Percentiles rank a stretch among this genome's conserved stretches.
These are phyloP conservation scores for Fragaria nilgerrensis DNA, from an alignment of 306 rosid species.

Conservation along the genomic window DNA sequence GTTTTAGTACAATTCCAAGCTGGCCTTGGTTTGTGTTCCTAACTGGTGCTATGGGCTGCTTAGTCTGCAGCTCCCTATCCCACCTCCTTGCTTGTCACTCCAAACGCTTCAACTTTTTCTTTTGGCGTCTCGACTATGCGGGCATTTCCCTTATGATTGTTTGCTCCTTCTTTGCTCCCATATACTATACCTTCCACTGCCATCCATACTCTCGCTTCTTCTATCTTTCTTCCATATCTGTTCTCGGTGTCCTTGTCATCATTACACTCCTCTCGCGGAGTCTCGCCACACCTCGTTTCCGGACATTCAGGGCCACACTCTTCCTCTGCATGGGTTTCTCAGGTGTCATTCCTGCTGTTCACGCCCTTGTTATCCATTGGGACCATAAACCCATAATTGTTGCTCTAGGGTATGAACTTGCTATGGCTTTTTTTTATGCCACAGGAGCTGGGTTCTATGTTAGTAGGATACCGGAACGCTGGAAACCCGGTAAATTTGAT, in stretches of 20 bases:
- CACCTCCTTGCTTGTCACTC: constrained; percentile 92
- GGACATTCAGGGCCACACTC: constrained; percentile 58
- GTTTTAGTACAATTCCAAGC: constrained; percentile 36
- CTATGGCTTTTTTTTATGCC: constrained; percentile 70
- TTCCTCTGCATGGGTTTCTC: constrained; percentile 91
- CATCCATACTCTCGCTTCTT: constrained; percentile 41
- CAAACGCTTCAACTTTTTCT: constrained; percentile 58
- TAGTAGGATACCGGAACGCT: constrained; percentile 68
- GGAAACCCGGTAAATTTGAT: constrained; percentile 90
- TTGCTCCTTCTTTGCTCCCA: constrained; percentile 80
- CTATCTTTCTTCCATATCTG: constrained; percentile 65
- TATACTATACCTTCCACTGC: constrained; percentile 78
- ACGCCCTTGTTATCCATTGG: constrained; percentile 63
- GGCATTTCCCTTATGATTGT: constrained; percentile 90
- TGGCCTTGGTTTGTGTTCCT: constrained; percentile 96
- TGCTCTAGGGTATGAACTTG: constrained; percentile 65
- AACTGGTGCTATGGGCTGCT: constrained; percentile 82
- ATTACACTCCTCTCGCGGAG: constrained; percentile 67
- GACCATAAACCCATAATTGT: constrained; percentile 39
- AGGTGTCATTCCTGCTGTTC: constrained; percentile 72
- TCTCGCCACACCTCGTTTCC: constrained; percentile 56
- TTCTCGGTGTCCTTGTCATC: constrained; percentile 54
- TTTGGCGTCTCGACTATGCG: constrained; percentile 92
- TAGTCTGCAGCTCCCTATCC: constrained; percentile 74
- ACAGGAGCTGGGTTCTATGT: constrained; percentile 70